Evolutionary conservation across 495 filamentous ascomycete genomes (phyloP).

Genomic region (Xylaria sp.): DNA sequence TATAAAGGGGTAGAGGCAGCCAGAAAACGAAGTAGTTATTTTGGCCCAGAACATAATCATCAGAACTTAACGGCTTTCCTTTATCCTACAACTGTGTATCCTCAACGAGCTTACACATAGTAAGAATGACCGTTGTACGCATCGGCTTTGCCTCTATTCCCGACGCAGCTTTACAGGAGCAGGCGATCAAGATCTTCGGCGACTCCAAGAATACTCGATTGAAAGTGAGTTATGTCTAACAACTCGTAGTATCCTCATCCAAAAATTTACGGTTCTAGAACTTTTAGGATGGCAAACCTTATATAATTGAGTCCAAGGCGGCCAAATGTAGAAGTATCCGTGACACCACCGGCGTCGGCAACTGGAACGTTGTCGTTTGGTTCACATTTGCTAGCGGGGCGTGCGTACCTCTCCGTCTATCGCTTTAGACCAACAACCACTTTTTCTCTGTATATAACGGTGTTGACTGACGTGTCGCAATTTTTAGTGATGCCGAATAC

Average conservation of each 20-base stretch:
- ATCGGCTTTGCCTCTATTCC: background rate
- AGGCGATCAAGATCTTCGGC: constrained; percentile 1
- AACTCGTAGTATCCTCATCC: background rate
- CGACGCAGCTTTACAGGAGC: background rate
- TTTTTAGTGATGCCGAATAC: background rate
- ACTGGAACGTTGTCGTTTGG: constrained; percentile 4
- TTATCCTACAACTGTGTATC: background rate
- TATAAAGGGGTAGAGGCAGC: background rate
- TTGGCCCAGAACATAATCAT: too few relatives aligned
- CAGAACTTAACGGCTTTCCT: too few relatives aligned
- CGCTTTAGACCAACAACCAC: background rate
- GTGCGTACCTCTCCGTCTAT: background rate
- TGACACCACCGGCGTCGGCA: background rate
- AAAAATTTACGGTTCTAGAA: background rate
- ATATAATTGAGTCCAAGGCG: background rate
- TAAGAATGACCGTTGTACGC: background rate
- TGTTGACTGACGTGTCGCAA: background rate
- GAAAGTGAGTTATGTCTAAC: background rate
- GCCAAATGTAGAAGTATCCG: constrained; percentile 7
- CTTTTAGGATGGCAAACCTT: background rate
- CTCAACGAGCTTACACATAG: background rate
- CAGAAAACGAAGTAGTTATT: too few relatives aligned
- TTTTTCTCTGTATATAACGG: background rate
- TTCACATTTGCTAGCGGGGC: background rate
- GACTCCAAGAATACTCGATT: background rate